Evolutionary conservation across 192 early-diverging fungal genomes (phyloP).

Genomic region (Gamsiella multidivaricata): DNA sequence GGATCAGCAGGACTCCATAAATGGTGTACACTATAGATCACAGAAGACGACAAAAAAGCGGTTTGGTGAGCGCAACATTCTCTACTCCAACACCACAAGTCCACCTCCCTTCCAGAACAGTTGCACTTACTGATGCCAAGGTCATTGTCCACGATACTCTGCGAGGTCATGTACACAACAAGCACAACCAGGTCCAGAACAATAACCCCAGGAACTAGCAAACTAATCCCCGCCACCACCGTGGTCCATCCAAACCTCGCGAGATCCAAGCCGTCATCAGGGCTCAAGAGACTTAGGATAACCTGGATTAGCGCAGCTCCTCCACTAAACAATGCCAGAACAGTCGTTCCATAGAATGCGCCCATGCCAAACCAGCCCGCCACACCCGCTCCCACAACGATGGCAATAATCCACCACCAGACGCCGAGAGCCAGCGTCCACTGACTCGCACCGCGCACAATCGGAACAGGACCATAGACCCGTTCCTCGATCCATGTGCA

Average conservation of each 20-base stretch:
- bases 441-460: conserved; percentile 5
- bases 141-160: conserved; percentile 23
- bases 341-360: conserved; percentile 27
- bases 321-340: conserved; percentile 17
- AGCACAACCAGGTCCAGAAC: conserved; percentile 17
- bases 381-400: conserved; percentile 25
- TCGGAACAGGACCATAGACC: conserved; percentile 24
- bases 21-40: conserved; percentile 33
- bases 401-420: conserved; percentile 39
- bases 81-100: no score
- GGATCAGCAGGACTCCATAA: conserved; percentile 31
- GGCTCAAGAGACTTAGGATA: neutral
- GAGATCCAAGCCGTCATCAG: neutral
- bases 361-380: conserved; percentile 29
- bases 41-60: no score
- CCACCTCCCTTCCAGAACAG: no score
- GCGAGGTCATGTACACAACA: conserved; percentile 7
- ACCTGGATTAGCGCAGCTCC: conserved; percentile 39
- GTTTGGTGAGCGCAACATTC: no score
- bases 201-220: conserved; percentile 16
- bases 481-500: conserved; percentile 14
- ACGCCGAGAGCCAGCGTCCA: conserved; percentile 45
- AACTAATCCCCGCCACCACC: conserved; percentile 5
- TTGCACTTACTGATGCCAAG: conserved; percentile 24
- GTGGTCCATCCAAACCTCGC: conserved; percentile 16